These are phyloP conservation scores for Pleurostoma richardsiae DNA, from an alignment of 2,329 filamentous ascomycete genomes.

Conservation along the genomic window DNA sequence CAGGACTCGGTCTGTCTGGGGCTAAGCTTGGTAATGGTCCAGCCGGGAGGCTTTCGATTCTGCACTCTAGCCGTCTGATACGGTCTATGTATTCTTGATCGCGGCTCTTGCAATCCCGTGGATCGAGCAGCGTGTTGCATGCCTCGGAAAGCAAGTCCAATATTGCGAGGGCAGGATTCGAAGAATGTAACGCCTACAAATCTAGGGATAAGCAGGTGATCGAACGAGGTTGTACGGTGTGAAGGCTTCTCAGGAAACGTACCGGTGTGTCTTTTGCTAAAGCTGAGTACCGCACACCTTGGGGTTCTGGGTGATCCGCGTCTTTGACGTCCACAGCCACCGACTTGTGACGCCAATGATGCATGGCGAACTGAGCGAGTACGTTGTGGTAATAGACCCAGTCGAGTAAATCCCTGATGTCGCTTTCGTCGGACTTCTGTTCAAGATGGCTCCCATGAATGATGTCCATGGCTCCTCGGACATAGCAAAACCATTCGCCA, in stretches of 20 bases:
- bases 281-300: background rate
- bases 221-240: background rate
- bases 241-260: background rate
- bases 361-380: slow-evolving; percentile 18
- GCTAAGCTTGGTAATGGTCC: background rate
- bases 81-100: slow-evolving; percentile 8
- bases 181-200: slow-evolving; percentile 4
- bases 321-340: slow-evolving; percentile 1
- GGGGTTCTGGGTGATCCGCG: background rate
- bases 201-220: background rate
- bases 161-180: slow-evolving; percentile 10
- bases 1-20: background rate
- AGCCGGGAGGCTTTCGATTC: slow-evolving; percentile 1
- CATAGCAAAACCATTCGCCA: slow-evolving; percentile 20
- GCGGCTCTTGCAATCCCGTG: slow-evolving; percentile 11
- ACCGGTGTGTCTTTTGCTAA: slow-evolving; percentile 3
- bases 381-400: slow-evolving; percentile 23
- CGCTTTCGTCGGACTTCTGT: slow-evolving; percentile 2
- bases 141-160: slow-evolving; percentile 14
- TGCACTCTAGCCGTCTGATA: slow-evolving; percentile 8
- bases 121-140: slow-evolving; percentile 13
- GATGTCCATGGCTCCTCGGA: slow-evolving; percentile 15
- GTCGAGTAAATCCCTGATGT: slow-evolving; percentile 13
- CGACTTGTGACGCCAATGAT: slow-evolving; percentile 15
- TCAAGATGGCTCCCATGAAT: slow-evolving; percentile 7